Base-by-base conservation (phyloP, 2,329 filamentous ascomycete genomes). In the Alternaria arbusti region DNA sequence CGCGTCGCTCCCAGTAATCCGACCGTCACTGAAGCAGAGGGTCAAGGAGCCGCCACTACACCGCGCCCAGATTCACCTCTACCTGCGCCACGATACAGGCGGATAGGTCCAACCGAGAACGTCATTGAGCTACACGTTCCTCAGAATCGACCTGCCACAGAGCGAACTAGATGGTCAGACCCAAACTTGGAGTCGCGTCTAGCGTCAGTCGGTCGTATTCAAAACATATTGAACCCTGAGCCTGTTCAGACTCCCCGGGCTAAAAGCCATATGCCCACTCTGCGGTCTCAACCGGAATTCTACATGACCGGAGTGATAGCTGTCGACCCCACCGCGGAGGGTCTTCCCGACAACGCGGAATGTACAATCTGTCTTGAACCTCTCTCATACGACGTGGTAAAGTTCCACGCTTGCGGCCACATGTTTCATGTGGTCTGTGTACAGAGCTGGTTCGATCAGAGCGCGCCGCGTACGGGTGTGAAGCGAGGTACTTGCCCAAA, bases 201-300 rank as follows among this genome's bases (percentile, higher is more conserved):
- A 22, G 28, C 20, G 20, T 28, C 20, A 25, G 49, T 20, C 20
- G 4, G 6, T 40, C 11, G 32, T 44, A n/a, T 36, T 36, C 52
- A 44, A 17, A n/a, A 22, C 22, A 20, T 23, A n/a, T 54, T 36
- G 17, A 26, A 22, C 23, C 40, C 17, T 26, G 25, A 46, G 25
- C 12, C n/a, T 12, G 40, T 8, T 26, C 40, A 56, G 55, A 23
- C 20, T 43, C 17, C 8, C n/a, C 44, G 25, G 36, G 32, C 51
- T 25, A 36, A 25, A 28, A 20, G 20, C 40, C 10, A 47, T 10
- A 61, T 47, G 46, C 36, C 54, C 12, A 20, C 49, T n/a, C 62
- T 65, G 22, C 54, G 54, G 20, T 55, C 62, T 7, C 62, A 65
- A 46, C 45, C 54, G 23, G 58, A 65, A 44, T 65, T 65, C 32